Evolutionary conservation across 306 rosid species (phyloP).

Genomic region (Castanea mollissima): DNA sequence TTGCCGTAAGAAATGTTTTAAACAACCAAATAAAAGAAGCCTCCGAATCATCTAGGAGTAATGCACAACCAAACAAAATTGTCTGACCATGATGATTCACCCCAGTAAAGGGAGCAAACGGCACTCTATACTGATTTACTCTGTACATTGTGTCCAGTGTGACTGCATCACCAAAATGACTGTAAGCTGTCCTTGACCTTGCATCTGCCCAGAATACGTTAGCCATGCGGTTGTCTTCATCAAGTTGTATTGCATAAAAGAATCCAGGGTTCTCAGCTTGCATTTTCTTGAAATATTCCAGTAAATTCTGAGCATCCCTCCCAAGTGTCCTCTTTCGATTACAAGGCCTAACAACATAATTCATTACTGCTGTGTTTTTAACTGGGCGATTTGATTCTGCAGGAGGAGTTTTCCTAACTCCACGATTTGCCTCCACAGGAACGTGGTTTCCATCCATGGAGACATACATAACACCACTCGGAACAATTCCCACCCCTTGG

Average conservation of each 20-base stretch:
- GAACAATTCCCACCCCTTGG: slow-evolving; percentile 72
- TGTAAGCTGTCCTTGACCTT: slow-evolving; percentile 83
- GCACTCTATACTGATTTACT: slow-evolving; percentile 71
- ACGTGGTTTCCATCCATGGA: slow-evolving; percentile 66
- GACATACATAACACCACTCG: slow-evolving; percentile 88
- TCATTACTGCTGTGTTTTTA: slow-evolving; percentile 41
- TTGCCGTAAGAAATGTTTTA: slow-evolving; percentile 82
- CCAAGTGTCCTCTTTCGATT: slow-evolving; percentile 65
- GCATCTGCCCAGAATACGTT: slow-evolving; percentile 91
- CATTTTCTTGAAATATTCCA: slow-evolving; percentile 92
- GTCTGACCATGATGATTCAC: slow-evolving; percentile 89
- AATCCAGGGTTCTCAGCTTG: slow-evolving; percentile 94
- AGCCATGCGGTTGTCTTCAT: slow-evolving; percentile 76
- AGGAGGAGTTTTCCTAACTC: slow-evolving; percentile 42
- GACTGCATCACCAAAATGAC: slow-evolving; percentile 81
- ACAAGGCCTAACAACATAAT: slow-evolving; percentile 43
- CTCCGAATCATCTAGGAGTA: slow-evolving; percentile 86
- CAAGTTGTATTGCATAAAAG: slow-evolving; percentile 90
- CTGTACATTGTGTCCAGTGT: slow-evolving; percentile 73
- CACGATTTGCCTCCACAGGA: slow-evolving; percentile 47
- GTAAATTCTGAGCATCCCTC: slow-evolving; percentile 81
- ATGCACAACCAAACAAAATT: slow-evolving; percentile 86
- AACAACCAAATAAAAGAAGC: slow-evolving; percentile 82
- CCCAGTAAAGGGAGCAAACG: slow-evolving; percentile 84
- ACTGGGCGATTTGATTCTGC: slow-evolving; percentile 43